These are phyloP conservation scores for Gossypium australe DNA, from an alignment of 345 rosid species.

Conservation along the genomic window DNA sequence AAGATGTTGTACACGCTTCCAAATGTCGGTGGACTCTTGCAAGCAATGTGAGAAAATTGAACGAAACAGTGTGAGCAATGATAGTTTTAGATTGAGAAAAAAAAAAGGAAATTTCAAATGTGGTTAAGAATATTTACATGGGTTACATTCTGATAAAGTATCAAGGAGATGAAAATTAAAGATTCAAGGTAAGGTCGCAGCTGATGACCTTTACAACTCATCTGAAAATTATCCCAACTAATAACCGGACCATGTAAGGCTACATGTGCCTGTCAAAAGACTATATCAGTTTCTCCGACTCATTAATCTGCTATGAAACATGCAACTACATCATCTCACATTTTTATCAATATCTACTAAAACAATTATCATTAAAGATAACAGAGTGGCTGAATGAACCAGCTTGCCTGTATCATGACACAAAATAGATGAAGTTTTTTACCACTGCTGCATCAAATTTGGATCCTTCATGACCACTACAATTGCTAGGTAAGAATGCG, in stretches of 20 bases:
- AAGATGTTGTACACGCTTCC: neutral
- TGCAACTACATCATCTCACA: too few relatives aligned
- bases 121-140: neutral
- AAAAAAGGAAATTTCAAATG: neutral
- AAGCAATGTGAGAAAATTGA: neutral
- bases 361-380: too few relatives aligned
- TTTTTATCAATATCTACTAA: too few relatives aligned
- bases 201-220: too few relatives aligned
- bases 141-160: neutral
- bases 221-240: neutral
- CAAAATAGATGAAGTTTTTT: too few relatives aligned
- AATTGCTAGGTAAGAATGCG: too few relatives aligned
- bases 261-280: slow-evolving; percentile 6
- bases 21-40: neutral
- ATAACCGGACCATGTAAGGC: neutral
- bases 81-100: neutral
- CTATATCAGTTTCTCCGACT: neutral
- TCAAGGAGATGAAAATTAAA: neutral
- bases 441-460: too few relatives aligned
- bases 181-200: neutral
- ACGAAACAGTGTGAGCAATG: neutral
- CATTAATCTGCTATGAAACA: too few relatives aligned
- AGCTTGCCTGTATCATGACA: too few relatives aligned
- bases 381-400: too few relatives aligned
- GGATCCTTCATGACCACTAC: too few relatives aligned